These are phyloP conservation scores for Penicillium capsulatum DNA, from an alignment of 2,329 filamentous ascomycete genomes.

Conservation along the genomic window DNA sequence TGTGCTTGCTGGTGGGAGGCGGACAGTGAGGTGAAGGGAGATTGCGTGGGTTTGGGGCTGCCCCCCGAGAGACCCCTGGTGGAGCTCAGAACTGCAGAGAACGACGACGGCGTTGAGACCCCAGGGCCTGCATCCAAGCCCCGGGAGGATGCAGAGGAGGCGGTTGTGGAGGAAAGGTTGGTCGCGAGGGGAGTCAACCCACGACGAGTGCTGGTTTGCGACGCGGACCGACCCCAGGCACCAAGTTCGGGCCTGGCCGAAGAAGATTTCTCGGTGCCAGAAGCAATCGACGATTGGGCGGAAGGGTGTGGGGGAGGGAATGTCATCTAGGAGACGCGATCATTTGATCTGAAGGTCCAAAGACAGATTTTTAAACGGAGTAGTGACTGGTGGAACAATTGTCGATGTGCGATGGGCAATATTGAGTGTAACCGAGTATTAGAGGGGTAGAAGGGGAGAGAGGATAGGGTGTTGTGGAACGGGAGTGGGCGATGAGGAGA, in stretches of 20 bases:
- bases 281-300: slow-evolving; percentile 51
- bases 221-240: slow-evolving; percentile 54
- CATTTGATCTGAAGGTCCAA: slow-evolving; percentile 45
- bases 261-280: slow-evolving; percentile 47
- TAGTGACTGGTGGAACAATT: slow-evolving; percentile 11
- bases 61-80: slow-evolving; percentile 49
- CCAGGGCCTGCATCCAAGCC: slow-evolving; percentile 43
- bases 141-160: slow-evolving; percentile 41
- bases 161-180: slow-evolving; percentile 43
- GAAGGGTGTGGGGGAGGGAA: slow-evolving; percentile 51
- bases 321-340: slow-evolving; percentile 55
- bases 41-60: slow-evolving; percentile 53
- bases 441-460: slow-evolving; percentile 8
- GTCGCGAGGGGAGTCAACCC: slow-evolving; percentile 57
- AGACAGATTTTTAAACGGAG: slow-evolving; percentile 34
- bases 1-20: slow-evolving; percentile 53
- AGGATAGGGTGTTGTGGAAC: slow-evolving; percentile 15
- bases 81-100: slow-evolving; percentile 51
- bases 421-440: slow-evolving; percentile 11
- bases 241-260: slow-evolving; percentile 49
- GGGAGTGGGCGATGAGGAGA: slow-evolving; percentile 20
- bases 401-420: slow-evolving; percentile 11
- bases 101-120: slow-evolving; percentile 46
- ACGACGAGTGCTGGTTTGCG: slow-evolving; percentile 54
- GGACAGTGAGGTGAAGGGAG: slow-evolving; percentile 52